These are phyloP conservation scores for Thelonectria olida DNA, from an alignment of 2,329 filamentous ascomycete genomes.

Conservation along the genomic window DNA sequence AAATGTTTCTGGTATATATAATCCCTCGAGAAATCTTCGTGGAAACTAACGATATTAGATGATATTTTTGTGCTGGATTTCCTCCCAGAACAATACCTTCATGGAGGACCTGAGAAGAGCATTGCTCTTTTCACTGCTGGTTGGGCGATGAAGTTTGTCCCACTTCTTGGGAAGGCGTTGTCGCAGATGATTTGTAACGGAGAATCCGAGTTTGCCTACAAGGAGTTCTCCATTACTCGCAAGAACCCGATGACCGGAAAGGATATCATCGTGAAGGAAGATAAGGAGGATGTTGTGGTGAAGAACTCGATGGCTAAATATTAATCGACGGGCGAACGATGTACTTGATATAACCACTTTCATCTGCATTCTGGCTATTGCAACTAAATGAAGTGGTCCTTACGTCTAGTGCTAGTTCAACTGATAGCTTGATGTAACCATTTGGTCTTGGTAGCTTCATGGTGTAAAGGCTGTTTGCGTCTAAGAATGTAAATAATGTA, in stretches of 20 bases:
- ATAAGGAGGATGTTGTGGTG: not conserved
- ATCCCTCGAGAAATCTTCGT: not conserved
- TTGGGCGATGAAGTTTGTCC: slow-evolving; percentile 33
- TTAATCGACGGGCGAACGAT: not conserved
- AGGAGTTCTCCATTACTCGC: slow-evolving; percentile 24
- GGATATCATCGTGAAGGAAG: slow-evolving; percentile 19
- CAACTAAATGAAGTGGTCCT: too few species aligned
- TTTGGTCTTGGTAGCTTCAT: too few species aligned
- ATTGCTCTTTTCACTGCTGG: slow-evolving; percentile 24
- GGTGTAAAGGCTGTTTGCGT: too few species aligned
- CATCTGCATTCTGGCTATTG: too few species aligned
- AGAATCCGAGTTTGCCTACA: slow-evolving; percentile 15
- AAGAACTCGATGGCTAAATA: not conserved
- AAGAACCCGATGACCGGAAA: too few species aligned
- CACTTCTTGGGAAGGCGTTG: slow-evolving; percentile 24
- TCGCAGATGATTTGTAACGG: slow-evolving; percentile 21
- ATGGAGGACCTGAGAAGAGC: slow-evolving; percentile 19
- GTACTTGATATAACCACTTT: too few species aligned
- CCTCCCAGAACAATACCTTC: slow-evolving; percentile 22
- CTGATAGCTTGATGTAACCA: too few species aligned
- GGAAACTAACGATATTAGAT: slow-evolving; percentile 13
- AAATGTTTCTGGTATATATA: slow-evolving; percentile 11
- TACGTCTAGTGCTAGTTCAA: too few species aligned
- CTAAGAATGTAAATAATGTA: too few species aligned
- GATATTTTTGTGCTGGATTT: slow-evolving; percentile 33